Percentiles rank a stretch among this genome's conserved stretches.
These are phyloP conservation scores for Baorangia bicolor DNA, from an alignment of 768 basidiomycete genomes.

Conservation along the genomic window DNA sequence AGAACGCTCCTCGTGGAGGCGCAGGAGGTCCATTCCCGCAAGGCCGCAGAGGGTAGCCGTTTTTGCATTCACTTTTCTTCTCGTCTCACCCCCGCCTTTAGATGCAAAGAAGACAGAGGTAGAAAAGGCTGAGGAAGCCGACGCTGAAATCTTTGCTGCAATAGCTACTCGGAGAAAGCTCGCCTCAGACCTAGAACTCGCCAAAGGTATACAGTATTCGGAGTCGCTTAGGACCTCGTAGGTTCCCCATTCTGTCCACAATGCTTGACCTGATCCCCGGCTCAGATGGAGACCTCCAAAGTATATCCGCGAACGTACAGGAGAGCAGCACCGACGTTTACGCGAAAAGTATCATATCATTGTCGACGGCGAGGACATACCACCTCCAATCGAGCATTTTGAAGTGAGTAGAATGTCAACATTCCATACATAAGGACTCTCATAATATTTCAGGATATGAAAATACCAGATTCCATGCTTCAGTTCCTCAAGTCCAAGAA, in stretches of 20 bases:
- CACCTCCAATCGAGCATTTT: slow-evolving; percentile 91
- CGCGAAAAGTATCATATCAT: slow-evolving; percentile 93
- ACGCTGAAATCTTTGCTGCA: slow-evolving; percentile 88
- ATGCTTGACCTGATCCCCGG: not conserved
- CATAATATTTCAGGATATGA: slow-evolving; percentile 77
- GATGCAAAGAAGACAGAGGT: slow-evolving; percentile 86
- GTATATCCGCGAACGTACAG: slow-evolving; percentile 70
- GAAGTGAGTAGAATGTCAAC: slow-evolving; percentile 42
- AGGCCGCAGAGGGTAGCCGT: slow-evolving; percentile 72
- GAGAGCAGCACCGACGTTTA: slow-evolving; percentile 68
- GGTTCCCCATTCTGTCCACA: slow-evolving; percentile 20
- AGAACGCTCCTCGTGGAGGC: slow-evolving; percentile 89
- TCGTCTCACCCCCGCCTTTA: slow-evolving; percentile 27
- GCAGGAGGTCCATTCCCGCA: slow-evolving; percentile 87
- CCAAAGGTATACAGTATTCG: slow-evolving; percentile 88
- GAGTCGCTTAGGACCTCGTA: slow-evolving; percentile 83
- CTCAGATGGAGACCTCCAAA: slow-evolving; percentile 84
- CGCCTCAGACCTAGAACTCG: slow-evolving; percentile 89
- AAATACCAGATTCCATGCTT: slow-evolving; percentile 86
- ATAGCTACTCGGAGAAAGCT: slow-evolving; percentile 90
- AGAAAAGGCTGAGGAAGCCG: slow-evolving; percentile 85
- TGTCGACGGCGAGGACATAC: slow-evolving; percentile 91
- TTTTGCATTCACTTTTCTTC: not conserved
- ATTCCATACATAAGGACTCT: slow-evolving; percentile 4
- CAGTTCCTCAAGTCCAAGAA: slow-evolving; percentile 82